Conservation (phyloP, 2,329 filamentous ascomycete species). For the Tolypocladium capitatum region DNA sequence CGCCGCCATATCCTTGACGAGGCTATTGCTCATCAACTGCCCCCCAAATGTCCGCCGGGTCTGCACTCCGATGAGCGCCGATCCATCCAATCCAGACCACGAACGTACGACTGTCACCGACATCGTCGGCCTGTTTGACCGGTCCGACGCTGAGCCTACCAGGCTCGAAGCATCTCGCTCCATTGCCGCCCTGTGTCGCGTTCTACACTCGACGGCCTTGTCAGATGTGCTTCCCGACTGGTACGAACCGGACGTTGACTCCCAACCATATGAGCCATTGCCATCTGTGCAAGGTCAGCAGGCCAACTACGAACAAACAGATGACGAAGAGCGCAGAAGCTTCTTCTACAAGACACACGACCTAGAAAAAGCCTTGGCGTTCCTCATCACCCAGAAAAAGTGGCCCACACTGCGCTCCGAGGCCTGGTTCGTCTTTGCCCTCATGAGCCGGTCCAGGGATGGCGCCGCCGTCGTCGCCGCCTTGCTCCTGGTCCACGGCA, state of each 20-base stretch:
- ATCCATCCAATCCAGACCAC: conserved; percentile 11
- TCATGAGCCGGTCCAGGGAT: conserved; percentile 39
- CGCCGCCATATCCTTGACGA: conserved; percentile 41
- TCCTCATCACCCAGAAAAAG: conserved; percentile 41
- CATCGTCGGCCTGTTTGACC: conserved; percentile 23
- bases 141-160: conserved; percentile 34
- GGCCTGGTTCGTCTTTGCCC: conserved; percentile 47
- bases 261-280: neutral
- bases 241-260: conserved; percentile 4
- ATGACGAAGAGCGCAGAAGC: conserved; percentile 9
- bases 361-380: conserved; percentile 30
- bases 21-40: conserved; percentile 41
- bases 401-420: conserved; percentile 48
- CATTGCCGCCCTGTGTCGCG: conserved; percentile 37
- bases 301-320: conserved; percentile 1
- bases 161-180: conserved; percentile 46
- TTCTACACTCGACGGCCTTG: conserved; percentile 31
- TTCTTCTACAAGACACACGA: conserved; percentile 34
- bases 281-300: conserved; percentile 14
- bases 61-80: conserved; percentile 26
- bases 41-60: conserved; percentile 36
- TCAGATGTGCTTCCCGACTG: conserved; percentile 19
- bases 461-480: conserved; percentile 33
- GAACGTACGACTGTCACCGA: conserved; percentile 21
- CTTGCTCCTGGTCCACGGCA: conserved; percentile 27